A percentile compares a stretch with the other conserved stretches of the same genome.
Conservation (phyloP, 2,329 filamentous ascomycete genomes). For the Penicillium capsulatum region DNA sequence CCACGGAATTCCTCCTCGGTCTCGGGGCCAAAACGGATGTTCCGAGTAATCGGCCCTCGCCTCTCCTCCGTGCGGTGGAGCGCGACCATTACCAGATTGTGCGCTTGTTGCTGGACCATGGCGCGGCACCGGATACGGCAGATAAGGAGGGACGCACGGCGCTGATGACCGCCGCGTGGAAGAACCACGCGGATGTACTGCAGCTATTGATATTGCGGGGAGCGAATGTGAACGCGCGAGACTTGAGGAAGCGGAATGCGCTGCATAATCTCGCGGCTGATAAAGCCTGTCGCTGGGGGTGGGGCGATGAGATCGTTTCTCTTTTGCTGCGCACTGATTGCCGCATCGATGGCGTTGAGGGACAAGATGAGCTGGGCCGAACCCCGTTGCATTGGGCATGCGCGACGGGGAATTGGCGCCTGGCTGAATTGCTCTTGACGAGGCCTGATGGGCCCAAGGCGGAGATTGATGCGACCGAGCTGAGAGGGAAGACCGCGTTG, state of each 20-base stretch:
- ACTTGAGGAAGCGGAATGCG: conserved; percentile 30
- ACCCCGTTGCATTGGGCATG: conserved; percentile 58
- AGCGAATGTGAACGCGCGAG: conserved; percentile 35
- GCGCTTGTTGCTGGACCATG: conserved; percentile 39
- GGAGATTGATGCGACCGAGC: conserved; percentile 43
- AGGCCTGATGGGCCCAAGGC: conserved; percentile 32
- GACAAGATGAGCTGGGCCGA: conserved; percentile 46
- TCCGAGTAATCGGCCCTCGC: conserved; percentile 28
- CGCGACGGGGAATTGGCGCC: conserved; percentile 51
- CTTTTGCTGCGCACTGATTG: conserved; percentile 40
- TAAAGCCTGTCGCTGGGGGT: conserved; percentile 42
- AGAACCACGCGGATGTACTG: conserved; percentile 39
- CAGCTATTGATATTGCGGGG: conserved; percentile 36
- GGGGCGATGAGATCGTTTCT: conserved; percentile 45
- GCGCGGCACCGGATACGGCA: conserved; percentile 28
- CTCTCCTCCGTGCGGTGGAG: conserved; percentile 39
- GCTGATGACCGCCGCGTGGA: conserved; percentile 45
- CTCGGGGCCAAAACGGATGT: conserved; percentile 39
- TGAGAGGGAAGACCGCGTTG: conserved; percentile 44
- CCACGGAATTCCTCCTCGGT: conserved; percentile 36
- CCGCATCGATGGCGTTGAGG: conserved; percentile 38
- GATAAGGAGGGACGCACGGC: conserved; percentile 47
- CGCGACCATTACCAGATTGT: conserved; percentile 43
- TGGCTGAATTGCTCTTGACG: conserved; percentile 48
- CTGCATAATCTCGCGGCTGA: conserved; percentile 46